Base-by-base conservation (phyloP, 495 filamentous ascomycete species). In the Penicillium waksmanii region DNA sequence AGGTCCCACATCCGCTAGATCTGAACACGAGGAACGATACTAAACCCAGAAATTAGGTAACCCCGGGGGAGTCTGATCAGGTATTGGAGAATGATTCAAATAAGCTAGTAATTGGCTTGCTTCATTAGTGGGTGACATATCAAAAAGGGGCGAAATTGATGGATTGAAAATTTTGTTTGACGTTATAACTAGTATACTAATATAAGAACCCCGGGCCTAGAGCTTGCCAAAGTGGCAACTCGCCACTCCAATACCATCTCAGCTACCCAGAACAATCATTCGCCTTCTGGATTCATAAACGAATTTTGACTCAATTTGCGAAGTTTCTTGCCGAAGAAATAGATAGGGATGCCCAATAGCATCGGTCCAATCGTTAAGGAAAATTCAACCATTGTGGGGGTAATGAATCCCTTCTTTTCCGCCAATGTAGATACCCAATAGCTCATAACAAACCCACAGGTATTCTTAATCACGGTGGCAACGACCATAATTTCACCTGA, bases 401-500 rank as follows among this genome's bases (percentile, higher is more conserved):
- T 31, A 5, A 71, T 25, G 9, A 25, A 62, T 6, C 68, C 65
- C 15, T 52, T 44, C 10, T 46, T 15, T 23, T 13, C 56, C 4
- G 58, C 56, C 21, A 68, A 34, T 17, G 55, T 42, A 6, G 48
- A 21, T 13, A 74, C 65, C 58, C 76, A 80, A 43, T 77, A 77
- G 17, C 68, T 73, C 62, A 80, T 72, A 0, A 61, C 74, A 56
- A 78, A 80, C 10, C 77, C 77, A 68, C 82, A 80, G 0, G 79
- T 73, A 60, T 85, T 82, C 66, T 85, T 85, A 7, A 81, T 71
- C 0, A 85, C 71, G 1, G 82, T 84, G 19, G 78, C 80, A 18
- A 77, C 74, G 34, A 85, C 79, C 62, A 85, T 74, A 67, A 84
- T 82, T 63, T 84, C 78, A 2, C 77, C 79, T 1, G 81, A 70